Percentiles rank a stretch among this genome's conserved stretches.
Evolutionary conservation across 1,284 basidiomycete genomes (phyloP).

Genomic region (Earliella scabrosa): DNA sequence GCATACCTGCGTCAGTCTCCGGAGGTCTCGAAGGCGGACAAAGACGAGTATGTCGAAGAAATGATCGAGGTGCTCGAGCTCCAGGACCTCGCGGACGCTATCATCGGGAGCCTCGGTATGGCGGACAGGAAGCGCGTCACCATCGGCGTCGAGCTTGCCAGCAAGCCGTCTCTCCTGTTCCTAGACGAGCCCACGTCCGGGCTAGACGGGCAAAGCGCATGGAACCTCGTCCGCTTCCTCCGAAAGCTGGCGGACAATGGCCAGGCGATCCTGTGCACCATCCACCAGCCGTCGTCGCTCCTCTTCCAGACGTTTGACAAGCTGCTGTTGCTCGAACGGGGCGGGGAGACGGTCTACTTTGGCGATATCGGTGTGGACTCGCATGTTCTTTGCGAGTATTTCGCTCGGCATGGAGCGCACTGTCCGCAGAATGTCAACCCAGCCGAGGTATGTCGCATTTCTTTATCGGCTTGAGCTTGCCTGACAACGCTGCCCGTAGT

Average conservation of each 20-base stretch:
- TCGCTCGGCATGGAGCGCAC: constrained; percentile 64
- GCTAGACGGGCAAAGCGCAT: constrained; percentile 80
- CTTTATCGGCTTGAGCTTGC: too few relatives aligned
- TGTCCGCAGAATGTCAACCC: constrained; percentile 61
- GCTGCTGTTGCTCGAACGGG: constrained; percentile 64
- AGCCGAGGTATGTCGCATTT: constrained; percentile 21
- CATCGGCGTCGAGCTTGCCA: constrained; percentile 88
- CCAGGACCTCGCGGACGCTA: constrained; percentile 64
- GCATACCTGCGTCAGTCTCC: constrained; percentile 87
- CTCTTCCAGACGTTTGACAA: constrained; percentile 83
- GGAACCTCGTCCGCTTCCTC: constrained; percentile 84
- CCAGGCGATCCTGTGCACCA: constrained; percentile 79
- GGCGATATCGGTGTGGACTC: constrained; percentile 79
- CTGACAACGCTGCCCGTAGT: constrained; percentile 17
- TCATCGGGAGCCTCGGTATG: constrained; percentile 66
- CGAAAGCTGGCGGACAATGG: constrained; percentile 86
- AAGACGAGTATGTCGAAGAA: constrained; percentile 81
- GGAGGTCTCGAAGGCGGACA: constrained; percentile 74
- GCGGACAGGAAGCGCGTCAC: constrained; percentile 88
- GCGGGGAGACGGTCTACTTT: constrained; percentile 79
- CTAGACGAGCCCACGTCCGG: constrained; percentile 60
- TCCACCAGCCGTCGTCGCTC: constrained; percentile 77
- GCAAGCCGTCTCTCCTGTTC: constrained; percentile 81
- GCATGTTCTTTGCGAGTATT: constrained; percentile 66
- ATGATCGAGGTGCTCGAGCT: constrained; percentile 75